phyloP scores from a whole-genome alignment of 2,329 filamentous ascomycete species.

The Colletotrichum sp. region DNA sequence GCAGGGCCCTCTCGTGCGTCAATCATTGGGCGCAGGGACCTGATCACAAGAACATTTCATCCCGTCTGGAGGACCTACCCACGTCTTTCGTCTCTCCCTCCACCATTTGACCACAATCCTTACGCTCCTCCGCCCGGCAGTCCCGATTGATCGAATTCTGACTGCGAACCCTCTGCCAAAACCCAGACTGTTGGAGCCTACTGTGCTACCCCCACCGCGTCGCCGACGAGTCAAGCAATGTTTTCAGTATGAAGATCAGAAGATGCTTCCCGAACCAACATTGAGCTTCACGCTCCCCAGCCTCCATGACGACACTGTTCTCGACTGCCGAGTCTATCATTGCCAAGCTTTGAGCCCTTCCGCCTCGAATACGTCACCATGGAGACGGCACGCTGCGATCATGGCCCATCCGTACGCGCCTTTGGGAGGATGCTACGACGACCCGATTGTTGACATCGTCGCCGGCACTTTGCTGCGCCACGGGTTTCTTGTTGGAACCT shows the following conservation, averaged over 20 bases:
- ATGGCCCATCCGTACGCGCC: slow-evolving; percentile 92
- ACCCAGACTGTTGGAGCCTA: neutral
- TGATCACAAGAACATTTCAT: neutral
- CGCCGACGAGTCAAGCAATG: neutral
- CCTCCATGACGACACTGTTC: slow-evolving; percentile 74
- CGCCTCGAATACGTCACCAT: slow-evolving; percentile 37
- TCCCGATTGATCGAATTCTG: neutral
- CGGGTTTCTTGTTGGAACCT: slow-evolving; percentile 82
- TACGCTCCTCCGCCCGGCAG: neutral
- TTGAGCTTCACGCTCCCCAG: slow-evolving; percentile 82
- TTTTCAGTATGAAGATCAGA: slow-evolving; percentile 24
- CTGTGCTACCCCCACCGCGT: neutral
- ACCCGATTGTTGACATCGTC: slow-evolving; percentile 75
- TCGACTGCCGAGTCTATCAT: slow-evolving; percentile 87
- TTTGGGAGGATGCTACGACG: slow-evolving; percentile 84
- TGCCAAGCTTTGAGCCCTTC: slow-evolving; percentile 51
- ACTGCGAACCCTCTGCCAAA: neutral
- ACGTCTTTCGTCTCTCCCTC: neutral
- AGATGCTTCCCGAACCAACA: slow-evolving; percentile 61
- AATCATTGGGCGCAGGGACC: neutral
- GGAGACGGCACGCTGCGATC: slow-evolving; percentile 61
- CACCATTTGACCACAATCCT: neutral
- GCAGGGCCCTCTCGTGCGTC: neutral
- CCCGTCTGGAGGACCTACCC: neutral
- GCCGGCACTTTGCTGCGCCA: slow-evolving; percentile 68